These are phyloP conservation scores for Calocera viscosa DNA, from an alignment of 768 basidiomycete genomes.

Conservation along the genomic window DNA sequence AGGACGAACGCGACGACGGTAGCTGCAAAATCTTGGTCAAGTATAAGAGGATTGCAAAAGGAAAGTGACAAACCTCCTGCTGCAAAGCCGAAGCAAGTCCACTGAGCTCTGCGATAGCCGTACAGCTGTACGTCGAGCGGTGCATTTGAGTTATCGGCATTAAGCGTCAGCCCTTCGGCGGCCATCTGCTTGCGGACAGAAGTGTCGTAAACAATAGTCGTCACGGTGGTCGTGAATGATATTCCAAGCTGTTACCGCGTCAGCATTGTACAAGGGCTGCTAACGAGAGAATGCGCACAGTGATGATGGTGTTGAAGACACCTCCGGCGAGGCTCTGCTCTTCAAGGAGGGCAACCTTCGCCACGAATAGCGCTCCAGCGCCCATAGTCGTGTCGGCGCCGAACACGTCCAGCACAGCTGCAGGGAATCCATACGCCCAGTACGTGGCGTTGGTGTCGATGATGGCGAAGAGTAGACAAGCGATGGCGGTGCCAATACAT, in stretches of 20 bases:
- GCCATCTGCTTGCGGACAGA: conserved; percentile 31
- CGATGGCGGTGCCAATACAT: conserved; percentile 43
- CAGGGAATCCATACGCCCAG: conserved; percentile 68
- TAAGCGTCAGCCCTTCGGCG: conserved; percentile 25
- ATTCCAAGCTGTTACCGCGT: conserved; percentile 42
- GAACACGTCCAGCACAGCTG: conserved; percentile 49
- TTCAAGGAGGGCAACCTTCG: conserved; percentile 48
- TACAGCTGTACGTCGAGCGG: conserved; percentile 32
- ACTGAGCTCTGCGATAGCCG: conserved; percentile 53
- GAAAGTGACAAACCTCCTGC: conserved; percentile 37
- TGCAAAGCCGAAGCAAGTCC: conserved; percentile 52
- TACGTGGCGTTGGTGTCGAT: conserved; percentile 46
- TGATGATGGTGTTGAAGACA: conserved; percentile 66
- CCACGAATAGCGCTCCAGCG: conserved; percentile 56
- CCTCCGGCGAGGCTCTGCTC: conserved; percentile 70
- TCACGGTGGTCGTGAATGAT: conserved; percentile 55
- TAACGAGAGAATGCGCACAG: conserved; percentile 31
- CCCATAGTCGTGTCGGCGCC: conserved; percentile 42
- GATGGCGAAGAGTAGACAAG: conserved; percentile 54
- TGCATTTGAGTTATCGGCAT: conserved; percentile 23
- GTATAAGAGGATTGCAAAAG: not conserved
- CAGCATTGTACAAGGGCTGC: not conserved
- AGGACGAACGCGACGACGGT: conserved; percentile 11
- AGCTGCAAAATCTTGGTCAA: not conserved
- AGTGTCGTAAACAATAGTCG: conserved; percentile 57